Evolutionary conservation across 1,139 yeast species (phyloP), one percentile per base, ranked within the genome.

Genomic region (Kurtzmaniella natalensis): DNA sequence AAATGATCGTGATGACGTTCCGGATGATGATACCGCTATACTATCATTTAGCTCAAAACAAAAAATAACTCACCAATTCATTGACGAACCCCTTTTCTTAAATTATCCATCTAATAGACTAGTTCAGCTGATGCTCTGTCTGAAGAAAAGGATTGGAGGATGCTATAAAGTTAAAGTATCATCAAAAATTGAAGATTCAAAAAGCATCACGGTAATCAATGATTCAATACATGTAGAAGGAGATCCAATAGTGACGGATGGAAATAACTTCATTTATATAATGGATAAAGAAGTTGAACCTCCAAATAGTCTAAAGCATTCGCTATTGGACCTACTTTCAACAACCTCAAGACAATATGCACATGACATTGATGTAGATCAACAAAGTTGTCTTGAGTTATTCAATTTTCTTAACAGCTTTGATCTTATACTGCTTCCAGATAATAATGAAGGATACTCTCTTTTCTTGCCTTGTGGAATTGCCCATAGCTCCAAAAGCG

Each of bases 391-490:
- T 37, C 50, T 69, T 35, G 49, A 45, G 23, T 64, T 73, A 0
- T 45, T 69, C 27, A 57, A 55, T 23, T 61, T 61, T 37, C 50
- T 69, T 33, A 52, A 51, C 30, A 41, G 48, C 5, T 57, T 55
- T 42, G 59, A 50, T 6, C 45, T 69, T 26, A 50, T 57, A 17
- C 51, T 55, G 9, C 71, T 77, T 35, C 45, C 81, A 32, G 67
- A 72, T 15, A 71, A 76, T 8, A 73, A 77, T 36, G 45, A 58
- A 15, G 94, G 95, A 0, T 86, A 85, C 60, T 77, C 96, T 0
- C 61, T 82, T 0, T 76, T 92, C 35, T 59, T 89, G 26, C 98
- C 97, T 0, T 81, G 92, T 40, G 79, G 85, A 18, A 59, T 66
- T 18, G 28, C 37, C 5, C 35, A 20, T 7, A 17, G 14, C n/a